Conservation (phyloP, 306 rosid genomes). For the Sophora flavescens region DNA sequence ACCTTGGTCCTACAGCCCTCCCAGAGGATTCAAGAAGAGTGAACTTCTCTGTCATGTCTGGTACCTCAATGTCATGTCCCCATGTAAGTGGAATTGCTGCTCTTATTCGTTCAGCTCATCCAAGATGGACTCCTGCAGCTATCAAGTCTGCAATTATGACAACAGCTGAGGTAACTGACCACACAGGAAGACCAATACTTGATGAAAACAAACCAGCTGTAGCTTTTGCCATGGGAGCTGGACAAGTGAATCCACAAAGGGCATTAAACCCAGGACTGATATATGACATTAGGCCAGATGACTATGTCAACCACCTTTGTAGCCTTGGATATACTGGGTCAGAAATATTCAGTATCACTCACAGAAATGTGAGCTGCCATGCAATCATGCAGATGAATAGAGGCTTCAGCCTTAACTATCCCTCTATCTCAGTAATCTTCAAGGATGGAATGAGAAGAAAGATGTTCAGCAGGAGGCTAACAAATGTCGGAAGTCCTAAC, state of each 20-base stretch:
- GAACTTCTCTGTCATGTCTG: slow-evolving; percentile 90
- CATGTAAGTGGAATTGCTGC: slow-evolving; percentile 92
- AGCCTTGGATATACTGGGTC: slow-evolving; percentile 73
- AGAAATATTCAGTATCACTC: slow-evolving; percentile 77
- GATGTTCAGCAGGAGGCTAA: slow-evolving; percentile 64
- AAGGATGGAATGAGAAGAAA: slow-evolving; percentile 57
- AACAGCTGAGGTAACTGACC: slow-evolving; percentile 72
- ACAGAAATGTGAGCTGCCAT: slow-evolving; percentile 76
- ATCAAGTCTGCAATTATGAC: slow-evolving; percentile 88
- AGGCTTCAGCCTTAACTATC: slow-evolving; percentile 90
- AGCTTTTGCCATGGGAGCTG: slow-evolving; percentile 76
- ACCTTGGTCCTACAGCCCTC: slow-evolving; percentile 86
- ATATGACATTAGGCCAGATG: slow-evolving; percentile 75
- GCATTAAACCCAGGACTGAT: slow-evolving; percentile 81
- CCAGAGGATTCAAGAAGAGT: slow-evolving; percentile 84
- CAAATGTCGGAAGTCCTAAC: slow-evolving; percentile 77
- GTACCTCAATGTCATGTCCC: slow-evolving; percentile 97
- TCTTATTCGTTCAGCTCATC: slow-evolving; percentile 77
- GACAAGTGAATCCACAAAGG: slow-evolving; percentile 78
- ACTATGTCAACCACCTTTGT: slow-evolving; percentile 79
- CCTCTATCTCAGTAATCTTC: slow-evolving; percentile 71
- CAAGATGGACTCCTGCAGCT: slow-evolving; percentile 85
- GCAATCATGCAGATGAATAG: slow-evolving; percentile 59
- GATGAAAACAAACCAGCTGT: slow-evolving; percentile 75
- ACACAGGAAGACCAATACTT: slow-evolving; percentile 72